Conservation (phyloP, 2,329 filamentous ascomycete genomes). For the Dactylellina drechsleri region DNA sequence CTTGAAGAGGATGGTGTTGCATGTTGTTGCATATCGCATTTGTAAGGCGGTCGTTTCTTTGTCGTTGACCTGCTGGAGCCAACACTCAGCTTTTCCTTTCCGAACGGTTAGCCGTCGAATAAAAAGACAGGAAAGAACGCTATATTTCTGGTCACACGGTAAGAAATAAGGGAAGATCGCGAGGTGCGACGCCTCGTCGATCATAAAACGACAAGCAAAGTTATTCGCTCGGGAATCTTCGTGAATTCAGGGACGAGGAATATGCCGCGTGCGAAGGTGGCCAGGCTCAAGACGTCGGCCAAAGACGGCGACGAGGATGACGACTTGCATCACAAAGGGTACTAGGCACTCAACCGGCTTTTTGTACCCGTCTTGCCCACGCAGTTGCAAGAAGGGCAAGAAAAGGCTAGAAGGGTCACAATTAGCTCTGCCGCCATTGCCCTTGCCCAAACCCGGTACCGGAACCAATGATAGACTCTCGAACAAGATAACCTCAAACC, state of each 20-base stretch:
- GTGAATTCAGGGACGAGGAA: slow-evolving; percentile 16
- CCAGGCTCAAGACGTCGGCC: not conserved
- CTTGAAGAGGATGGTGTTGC: slow-evolving; percentile 26
- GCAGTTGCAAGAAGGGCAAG: slow-evolving; percentile 9
- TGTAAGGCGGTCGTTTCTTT: slow-evolving; percentile 15
- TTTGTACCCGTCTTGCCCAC: slow-evolving; percentile 7
- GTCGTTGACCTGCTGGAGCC: no score
- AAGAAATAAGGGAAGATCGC: slow-evolving; percentile 39
- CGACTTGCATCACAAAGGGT: slow-evolving; percentile 1
- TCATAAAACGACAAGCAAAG: not conserved
- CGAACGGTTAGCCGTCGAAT: slow-evolving; percentile 8
- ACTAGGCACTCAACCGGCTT: slow-evolving; percentile 7
- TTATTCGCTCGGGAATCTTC: slow-evolving; percentile 21
- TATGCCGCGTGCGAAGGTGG: slow-evolving; percentile 4
- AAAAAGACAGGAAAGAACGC: not conserved
- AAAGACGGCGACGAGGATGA: not conserved
- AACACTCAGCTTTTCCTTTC: not conserved
- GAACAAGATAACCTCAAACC: slow-evolving; percentile 11
- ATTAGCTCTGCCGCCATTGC: slow-evolving; percentile 31
- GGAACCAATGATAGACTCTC: not conserved
- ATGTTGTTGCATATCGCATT: slow-evolving; percentile 37
- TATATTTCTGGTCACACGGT: slow-evolving; percentile 44
- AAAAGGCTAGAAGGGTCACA: slow-evolving; percentile 7
- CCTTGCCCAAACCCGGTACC: slow-evolving; percentile 11
- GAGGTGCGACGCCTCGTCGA: slow-evolving; percentile 30